These are phyloP conservation scores for Gryganskiella cystojenkinii DNA, from an alignment of 192 early-diverging fungal genomes.

Conservation along the genomic window DNA sequence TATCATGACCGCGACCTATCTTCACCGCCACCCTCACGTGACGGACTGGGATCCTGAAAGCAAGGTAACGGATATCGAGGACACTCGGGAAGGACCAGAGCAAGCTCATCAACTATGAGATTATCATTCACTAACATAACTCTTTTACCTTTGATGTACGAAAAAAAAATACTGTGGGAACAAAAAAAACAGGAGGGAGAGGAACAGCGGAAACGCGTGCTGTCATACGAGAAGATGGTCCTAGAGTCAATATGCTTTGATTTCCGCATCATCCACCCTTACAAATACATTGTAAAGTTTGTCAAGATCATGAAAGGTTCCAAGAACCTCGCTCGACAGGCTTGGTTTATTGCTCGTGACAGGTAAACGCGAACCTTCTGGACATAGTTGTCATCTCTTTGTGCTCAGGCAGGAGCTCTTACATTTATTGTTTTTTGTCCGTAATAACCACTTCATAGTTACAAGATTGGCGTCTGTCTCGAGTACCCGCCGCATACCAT, in stretches of 20 bases:
- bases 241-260: constrained; percentile 85
- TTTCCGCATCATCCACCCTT: constrained; percentile 81
- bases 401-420: neutral
- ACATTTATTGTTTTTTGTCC: neutral
- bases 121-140: too few species aligned
- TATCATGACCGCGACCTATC: constrained; percentile 73
- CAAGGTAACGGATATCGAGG: constrained; percentile 44
- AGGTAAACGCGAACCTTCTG: constrained; percentile 33
- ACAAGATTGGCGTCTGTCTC: constrained; percentile 65
- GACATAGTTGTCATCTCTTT: neutral
- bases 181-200: constrained; percentile 66
- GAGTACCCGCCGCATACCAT: constrained; percentile 74
- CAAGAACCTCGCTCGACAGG: constrained; percentile 58
- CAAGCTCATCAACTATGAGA: too few species aligned
- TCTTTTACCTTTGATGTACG: neutral
- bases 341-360: constrained; percentile 60
- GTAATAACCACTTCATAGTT: constrained; percentile 36
- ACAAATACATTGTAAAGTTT: constrained; percentile 78
- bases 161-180: constrained; percentile 1
- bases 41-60: constrained; percentile 66
- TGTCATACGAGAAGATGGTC: constrained; percentile 76
- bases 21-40: constrained; percentile 58
- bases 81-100: too few species aligned
- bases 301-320: constrained; percentile 68
- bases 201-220: constrained; percentile 70